Evolutionary conservation across 2,329 filamentous ascomycete species (phyloP), one percentile per base, ranked within the genome.

Genomic region (Aspergillus oerlinghausenensis): DNA sequence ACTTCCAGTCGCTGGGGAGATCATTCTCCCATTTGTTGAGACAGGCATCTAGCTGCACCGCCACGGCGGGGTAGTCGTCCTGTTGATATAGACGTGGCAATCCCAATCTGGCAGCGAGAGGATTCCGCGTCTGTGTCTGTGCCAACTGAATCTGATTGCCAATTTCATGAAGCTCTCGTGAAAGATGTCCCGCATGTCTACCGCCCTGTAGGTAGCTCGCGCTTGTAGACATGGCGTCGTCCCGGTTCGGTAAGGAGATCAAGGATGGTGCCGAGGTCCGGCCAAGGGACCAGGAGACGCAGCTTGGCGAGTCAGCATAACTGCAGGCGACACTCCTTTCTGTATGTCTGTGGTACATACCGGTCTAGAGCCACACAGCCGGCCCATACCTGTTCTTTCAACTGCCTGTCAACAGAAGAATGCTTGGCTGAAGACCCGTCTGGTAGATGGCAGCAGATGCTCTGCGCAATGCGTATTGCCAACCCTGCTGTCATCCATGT

Each of bases 401-500:
- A 14, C 11, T 48, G n/a, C 28, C 6, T 47, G 1, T 56, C 55
- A 0, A 40, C 7, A 23, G 5, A 10, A 11, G 38, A 4, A 25
- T 55, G 50, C 8, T 53, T 56, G 40, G 38, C 35, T 4, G 52
- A 55, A 11, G 52, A 26, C 23, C 25, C 38, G 23, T 55, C 50
- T 14, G 48, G 26, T 1, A 21, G n/a, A 55, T 58, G 29, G 28
- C 53, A 59, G 38, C 57, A 63, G 53, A 63, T 54, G 43, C 32
- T 62, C 52, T 63, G 62, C 3, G 62, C 59, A 11, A 64, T 64
- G 9, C 60, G 56, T 23, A 59, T 58, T 4, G 60, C 60, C 51
- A 64, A 40, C 6, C 60, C 57, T 11, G 60, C 62, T 4, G 61
- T 64, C 55, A 62, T 61, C 60, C 62, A 63, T 23, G 62, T 64